These are phyloP conservation scores for Candida methanosorbosa DNA, from an alignment of 805 yeast species.

Conservation along the genomic window DNA sequence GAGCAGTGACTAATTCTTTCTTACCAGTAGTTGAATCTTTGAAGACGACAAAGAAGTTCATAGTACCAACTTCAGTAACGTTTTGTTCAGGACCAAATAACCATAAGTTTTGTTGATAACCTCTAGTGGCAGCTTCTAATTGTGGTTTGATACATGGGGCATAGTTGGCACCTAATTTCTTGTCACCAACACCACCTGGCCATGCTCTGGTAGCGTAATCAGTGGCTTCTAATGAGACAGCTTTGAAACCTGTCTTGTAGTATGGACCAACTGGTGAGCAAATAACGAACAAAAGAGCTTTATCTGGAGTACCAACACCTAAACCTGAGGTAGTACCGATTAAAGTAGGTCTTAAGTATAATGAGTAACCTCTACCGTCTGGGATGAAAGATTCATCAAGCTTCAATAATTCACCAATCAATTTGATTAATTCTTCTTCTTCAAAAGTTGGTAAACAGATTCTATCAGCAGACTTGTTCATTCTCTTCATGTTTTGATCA, in stretches of 20 bases:
- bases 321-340: conserved; percentile 87
- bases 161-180: conserved; percentile 93
- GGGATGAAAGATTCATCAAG: conserved; percentile 79
- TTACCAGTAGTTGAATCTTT: conserved; percentile 66
- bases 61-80: conserved; percentile 95
- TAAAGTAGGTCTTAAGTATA: conserved; percentile 90
- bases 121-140: conserved; percentile 80
- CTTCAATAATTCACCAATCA: conserved; percentile 67
- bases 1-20: conserved; percentile 91
- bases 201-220: conserved; percentile 96
- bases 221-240: conserved; percentile 89
- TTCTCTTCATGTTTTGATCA: conserved; percentile 83
- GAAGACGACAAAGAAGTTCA: conserved; percentile 90
- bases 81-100: conserved; percentile 81
- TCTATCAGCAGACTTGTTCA: conserved; percentile 83
- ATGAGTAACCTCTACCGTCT: conserved; percentile 76
- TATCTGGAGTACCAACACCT: conserved; percentile 79
- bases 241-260: conserved; percentile 91
- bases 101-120: conserved; percentile 96
- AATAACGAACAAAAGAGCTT: conserved; percentile 77
- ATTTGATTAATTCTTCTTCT: conserved; percentile 62
- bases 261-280: conserved; percentile 97
- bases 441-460: conserved; percentile 87
- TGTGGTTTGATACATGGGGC: conserved; percentile 95
- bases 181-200: conserved; percentile 99